phyloP scores from a whole-genome alignment of 805 yeast species.

The Metschnikowia lochheadii region DNA sequence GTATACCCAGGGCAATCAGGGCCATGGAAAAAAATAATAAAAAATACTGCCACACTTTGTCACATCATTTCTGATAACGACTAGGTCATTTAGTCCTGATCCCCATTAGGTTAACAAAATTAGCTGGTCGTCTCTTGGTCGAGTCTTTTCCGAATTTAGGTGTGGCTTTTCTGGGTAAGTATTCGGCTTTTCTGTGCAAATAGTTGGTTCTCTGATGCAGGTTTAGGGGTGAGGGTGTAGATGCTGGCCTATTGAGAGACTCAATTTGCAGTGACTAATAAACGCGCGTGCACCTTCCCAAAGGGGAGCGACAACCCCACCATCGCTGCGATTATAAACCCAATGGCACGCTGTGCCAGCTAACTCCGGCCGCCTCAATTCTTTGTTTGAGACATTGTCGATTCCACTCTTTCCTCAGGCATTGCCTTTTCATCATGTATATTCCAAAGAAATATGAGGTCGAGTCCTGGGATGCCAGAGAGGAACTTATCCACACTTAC shows the following conservation, averaged over 20 bases:
- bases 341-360: not conserved
- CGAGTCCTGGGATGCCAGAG: slow-evolving; percentile 34
- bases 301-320: not conserved
- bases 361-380: no score
- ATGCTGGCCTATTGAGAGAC: not conserved
- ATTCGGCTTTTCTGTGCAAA: no score
- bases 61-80: not conserved
- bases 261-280: not conserved
- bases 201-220: not conserved
- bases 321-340: not conserved
- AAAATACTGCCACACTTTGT: no score
- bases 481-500: slow-evolving; percentile 39
- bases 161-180: no score
- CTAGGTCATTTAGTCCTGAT: no score
- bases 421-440: slow-evolving; percentile 25
- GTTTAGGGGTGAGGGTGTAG: not conserved
- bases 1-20: not conserved
- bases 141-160: no score
- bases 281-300: slow-evolving; percentile 3
- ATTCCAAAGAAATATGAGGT: slow-evolving; percentile 32
- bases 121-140: no score
- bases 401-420: not conserved
- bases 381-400: not conserved
- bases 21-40: not conserved
- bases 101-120: no score